phyloP scores from a whole-genome alignment of 202 grass and related monocot species.

The Schoenoplectus triqueter region DNA sequence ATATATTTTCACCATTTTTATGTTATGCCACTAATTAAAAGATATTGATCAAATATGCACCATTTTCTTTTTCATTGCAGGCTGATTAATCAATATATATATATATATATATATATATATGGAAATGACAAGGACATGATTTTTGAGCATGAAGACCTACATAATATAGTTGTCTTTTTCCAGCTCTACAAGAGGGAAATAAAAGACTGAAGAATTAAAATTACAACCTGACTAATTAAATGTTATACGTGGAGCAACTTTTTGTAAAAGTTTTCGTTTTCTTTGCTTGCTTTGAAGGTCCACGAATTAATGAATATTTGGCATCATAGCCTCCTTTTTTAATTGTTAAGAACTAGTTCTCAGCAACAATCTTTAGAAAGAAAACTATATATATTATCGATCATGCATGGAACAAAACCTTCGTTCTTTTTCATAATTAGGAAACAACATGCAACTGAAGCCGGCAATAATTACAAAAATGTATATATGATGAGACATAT shows the following conservation, averaged over 20 bases:
- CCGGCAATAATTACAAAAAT: too few relatives aligned
- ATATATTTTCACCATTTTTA: too few relatives aligned
- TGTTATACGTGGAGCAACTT: neutral
- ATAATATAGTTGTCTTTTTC: neutral
- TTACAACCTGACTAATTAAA: neutral
- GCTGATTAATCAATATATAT: slow-evolving; percentile 33
- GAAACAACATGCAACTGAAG: too few relatives aligned
- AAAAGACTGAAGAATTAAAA: slow-evolving; percentile 21
- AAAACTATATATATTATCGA: neutral
- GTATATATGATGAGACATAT: too few relatives aligned
- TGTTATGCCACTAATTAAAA: too few relatives aligned
- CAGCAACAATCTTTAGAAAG: neutral
- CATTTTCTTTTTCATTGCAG: slow-evolving; percentile 34
- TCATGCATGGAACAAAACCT: neutral
- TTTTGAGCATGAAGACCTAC: slow-evolving; percentile 10
- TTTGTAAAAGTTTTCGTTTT: neutral
- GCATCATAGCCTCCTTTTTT: neutral
- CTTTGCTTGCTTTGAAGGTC: neutral
- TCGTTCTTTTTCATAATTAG: neutral
- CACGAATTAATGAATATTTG: slow-evolving; percentile 2
- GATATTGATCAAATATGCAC: too few relatives aligned
- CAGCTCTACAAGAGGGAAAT: slow-evolving; percentile 12
- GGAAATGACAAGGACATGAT: neutral
- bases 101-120: neutral
- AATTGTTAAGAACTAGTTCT: neutral